A percentile compares a stretch with the other conserved stretches of the same genome.
phyloP scores from a whole-genome alignment of 2,329 filamentous ascomycete genomes.

The Ceratocystis papillata region DNA sequence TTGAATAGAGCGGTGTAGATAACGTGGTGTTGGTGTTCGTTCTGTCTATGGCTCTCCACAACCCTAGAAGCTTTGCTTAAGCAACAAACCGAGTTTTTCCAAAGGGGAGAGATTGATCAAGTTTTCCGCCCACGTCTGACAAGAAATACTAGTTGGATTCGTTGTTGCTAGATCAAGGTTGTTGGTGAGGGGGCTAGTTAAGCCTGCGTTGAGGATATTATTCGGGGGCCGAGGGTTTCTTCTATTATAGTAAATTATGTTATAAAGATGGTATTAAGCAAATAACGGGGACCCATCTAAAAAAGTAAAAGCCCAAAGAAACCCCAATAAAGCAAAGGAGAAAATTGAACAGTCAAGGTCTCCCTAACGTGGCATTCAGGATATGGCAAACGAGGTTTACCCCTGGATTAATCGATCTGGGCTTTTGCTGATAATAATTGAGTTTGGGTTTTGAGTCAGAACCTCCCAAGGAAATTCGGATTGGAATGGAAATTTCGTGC shows the following conservation, averaged over 20 bases:
- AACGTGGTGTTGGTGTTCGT: not conserved
- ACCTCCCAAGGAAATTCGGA: not conserved
- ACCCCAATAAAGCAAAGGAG: not conserved
- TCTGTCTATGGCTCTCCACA: not conserved
- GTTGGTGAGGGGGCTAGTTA: not conserved
- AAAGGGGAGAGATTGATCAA: not conserved
- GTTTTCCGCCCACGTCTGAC: not conserved
- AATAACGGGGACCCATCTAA: not conserved
- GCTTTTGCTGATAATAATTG: not conserved
- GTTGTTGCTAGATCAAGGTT: not conserved
- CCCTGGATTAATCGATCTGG: not conserved
- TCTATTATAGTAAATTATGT: not conserved
- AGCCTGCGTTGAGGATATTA: not conserved
- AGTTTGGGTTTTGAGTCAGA: not conserved
- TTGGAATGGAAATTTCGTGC: too few species aligned
- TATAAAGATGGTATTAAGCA: conserved; percentile 1
- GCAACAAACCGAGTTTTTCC: too few species aligned
- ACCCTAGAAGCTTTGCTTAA: not conserved
- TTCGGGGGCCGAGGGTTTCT: too few species aligned
- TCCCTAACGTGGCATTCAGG: not conserved
- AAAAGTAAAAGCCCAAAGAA: not conserved
- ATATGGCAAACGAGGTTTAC: conserved; percentile 7
- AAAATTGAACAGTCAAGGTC: not conserved
- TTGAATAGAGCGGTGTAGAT: conserved; percentile 3
- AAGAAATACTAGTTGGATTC: not conserved